Base-by-base conservation (phyloP, 495 filamentous ascomycete species). In the Geoglossum glabrum region DNA sequence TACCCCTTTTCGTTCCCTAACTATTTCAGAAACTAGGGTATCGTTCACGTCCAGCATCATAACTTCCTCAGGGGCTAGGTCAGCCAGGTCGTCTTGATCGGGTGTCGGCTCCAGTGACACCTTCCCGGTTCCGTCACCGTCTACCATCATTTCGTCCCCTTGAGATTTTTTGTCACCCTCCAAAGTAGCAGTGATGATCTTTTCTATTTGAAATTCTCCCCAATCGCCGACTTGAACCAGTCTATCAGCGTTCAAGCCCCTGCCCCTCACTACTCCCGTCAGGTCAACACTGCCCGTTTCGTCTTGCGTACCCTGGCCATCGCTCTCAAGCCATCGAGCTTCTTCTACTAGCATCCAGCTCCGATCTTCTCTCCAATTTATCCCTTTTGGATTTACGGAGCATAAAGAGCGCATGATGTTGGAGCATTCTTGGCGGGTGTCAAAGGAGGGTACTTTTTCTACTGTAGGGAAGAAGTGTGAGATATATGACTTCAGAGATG, bases 311-410 rank as follows among this genome's bases (percentile, higher is more conserved):
- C 65, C 55, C 3, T 73, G 72, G 3, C 66, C 62, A 30, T 74
- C 76, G 4, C 69, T 70, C 10, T 76, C 73, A 11, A 76, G 73
- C 79, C 85, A 92, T 64, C 77, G 67, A 21, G 95, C 75, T 55
- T 87, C 78, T 61, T 98, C 90, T 8, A 89, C 80, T 26, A 94
- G 72, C 82, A 98, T 86, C 84, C 90, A 98, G 61, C 87, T 90
- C 60, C 92, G 76, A 59, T 93, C 83, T 59, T 97, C 93, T 63
- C 93, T 79, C 92, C 92, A 98, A 49, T 79, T 74, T 21, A 98
- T 77, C 9, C 93, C 93, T 69, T 94, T 96, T 25, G 93, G 90
- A 10, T 80, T 87, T 6, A 81, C 83, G 56, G 83, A 93, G 70
- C 92, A 98, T 17, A 98, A 70, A 21, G 86, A 89, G 23, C 93